Evolutionary conservation across 352 stramenopile species (phyloP).

Genomic region (Globisporangium viniferum): DNA sequence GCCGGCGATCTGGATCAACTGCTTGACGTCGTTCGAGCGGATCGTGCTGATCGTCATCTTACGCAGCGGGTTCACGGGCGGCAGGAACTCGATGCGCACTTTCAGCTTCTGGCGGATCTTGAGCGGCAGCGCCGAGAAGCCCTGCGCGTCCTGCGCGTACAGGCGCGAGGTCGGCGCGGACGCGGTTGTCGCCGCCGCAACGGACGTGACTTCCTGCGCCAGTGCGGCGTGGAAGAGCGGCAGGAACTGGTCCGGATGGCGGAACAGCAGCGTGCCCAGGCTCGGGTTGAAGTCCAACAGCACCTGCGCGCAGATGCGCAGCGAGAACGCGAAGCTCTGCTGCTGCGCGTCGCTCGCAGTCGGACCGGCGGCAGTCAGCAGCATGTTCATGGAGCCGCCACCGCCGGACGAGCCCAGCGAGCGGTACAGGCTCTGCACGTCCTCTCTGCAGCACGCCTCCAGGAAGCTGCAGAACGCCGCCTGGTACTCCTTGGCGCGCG

Average conservation of each 20-base stretch:
- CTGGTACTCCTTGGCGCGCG: slow-evolving; percentile 19
- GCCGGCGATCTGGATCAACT: slow-evolving; percentile 80
- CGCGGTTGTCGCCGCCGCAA: slow-evolving; percentile 7
- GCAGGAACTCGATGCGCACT: slow-evolving; percentile 90
- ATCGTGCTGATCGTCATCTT: slow-evolving; percentile 44
- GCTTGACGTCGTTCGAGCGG: slow-evolving; percentile 87
- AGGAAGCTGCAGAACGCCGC: slow-evolving; percentile 20
- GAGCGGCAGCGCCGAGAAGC: slow-evolving; percentile 26
- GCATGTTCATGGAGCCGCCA: background rate
- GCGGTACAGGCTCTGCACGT: slow-evolving; percentile 10
- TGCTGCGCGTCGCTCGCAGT: slow-evolving; percentile 19
- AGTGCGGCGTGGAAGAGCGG: slow-evolving; percentile 87
- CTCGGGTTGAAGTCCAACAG: slow-evolving; percentile 79
- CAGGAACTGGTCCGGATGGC: slow-evolving; percentile 85
- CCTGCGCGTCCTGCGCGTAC: slow-evolving; percentile 16
- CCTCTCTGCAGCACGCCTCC: slow-evolving; percentile 12
- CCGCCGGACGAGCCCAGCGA: background rate
- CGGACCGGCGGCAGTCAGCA: background rate
- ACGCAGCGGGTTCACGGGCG: slow-evolving; percentile 64
- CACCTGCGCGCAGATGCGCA: slow-evolving; percentile 66
- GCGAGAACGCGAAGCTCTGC: slow-evolving; percentile 42
- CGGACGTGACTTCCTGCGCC: slow-evolving; percentile 36
- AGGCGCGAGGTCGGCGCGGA: background rate
- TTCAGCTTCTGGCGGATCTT: slow-evolving; percentile 51
- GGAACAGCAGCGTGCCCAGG: slow-evolving; percentile 83